Evolutionary conservation across 2,329 filamentous ascomycete genomes (phyloP).

Genomic region (Colletotrichum viniferum): DNA sequence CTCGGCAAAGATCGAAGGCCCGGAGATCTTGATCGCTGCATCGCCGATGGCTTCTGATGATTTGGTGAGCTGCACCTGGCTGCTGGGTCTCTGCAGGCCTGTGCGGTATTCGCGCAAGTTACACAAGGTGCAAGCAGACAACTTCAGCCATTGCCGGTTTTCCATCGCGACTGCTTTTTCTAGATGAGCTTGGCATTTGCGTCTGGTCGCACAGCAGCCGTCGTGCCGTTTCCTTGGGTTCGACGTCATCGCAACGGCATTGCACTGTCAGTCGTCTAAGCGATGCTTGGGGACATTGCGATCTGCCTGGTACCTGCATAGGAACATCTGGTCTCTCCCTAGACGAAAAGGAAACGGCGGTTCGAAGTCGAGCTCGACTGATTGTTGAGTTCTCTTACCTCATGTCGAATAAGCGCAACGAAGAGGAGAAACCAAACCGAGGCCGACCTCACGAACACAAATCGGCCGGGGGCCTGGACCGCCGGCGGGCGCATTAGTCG

Average conservation of each 20-base stretch:
- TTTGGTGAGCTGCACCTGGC: background rate
- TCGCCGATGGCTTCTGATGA: background rate
- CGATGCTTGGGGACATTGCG: background rate
- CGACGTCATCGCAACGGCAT: background rate
- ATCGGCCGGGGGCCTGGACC: background rate
- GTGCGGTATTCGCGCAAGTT: background rate
- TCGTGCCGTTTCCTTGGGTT: background rate
- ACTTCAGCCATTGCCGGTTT: background rate
- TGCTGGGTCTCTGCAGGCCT: background rate
- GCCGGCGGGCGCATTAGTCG: background rate
- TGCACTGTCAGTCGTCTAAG: background rate
- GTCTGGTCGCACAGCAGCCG: background rate
- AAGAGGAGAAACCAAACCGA: background rate
- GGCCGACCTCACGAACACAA: background rate
- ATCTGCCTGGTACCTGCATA: background rate
- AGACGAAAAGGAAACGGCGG: background rate
- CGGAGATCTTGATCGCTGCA: slow-evolving; percentile 12
- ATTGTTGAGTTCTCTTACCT: background rate
- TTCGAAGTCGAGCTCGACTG: background rate
- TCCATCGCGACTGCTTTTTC: background rate
- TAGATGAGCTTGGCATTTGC: background rate
- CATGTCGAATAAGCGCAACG: background rate
- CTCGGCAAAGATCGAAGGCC: slow-evolving; percentile 12
- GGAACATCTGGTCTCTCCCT: background rate
- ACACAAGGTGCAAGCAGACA: background rate